Evolutionary conservation across 2,329 filamentous ascomycete genomes (phyloP), one percentile per base, ranked within the genome.

Genomic region (Hymenoscyphus fructigenus): DNA sequence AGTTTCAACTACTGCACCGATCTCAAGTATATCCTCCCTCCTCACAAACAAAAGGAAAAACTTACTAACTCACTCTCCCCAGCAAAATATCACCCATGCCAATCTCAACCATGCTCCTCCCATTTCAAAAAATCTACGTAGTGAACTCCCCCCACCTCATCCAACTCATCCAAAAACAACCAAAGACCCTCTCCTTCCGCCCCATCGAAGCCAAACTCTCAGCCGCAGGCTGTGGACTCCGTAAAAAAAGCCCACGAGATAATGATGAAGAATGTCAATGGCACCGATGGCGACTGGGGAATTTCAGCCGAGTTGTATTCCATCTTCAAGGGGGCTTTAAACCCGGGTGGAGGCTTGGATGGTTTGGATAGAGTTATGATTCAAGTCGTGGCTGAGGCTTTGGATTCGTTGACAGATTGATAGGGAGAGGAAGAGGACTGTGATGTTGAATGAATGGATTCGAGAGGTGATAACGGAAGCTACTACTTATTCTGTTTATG

Each of bases 111-210:
- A 66, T 83, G 28, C 65, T 74, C 2, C 70, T 82, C 41, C 78
- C 78, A 0, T 78, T 78, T 3, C 72, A 76, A 38, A 78, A 78
- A 59, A 72, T 81, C 59, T 82, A 82, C 59, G 72, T 82, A 9
- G 75, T 80, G 17, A 77, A 77, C 14, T 73, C 72, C 1, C 72
- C 76, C 0, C 64, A 75, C 0, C 69, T 82, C 20, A 76, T 82
- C 32, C 73, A 76, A 15, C 63, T 57, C 0, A 74, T 79, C 3
- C 79, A 82, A 65, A 77, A 75, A 55, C 77, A 79, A 64, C 71
- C 71, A 61, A 78, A 76, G 60, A 68, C 65, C 1, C 65, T 78
- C 5, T 76, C 76, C 3, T 59, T 44, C 5, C 5, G 17, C 3
- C 57, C 32, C 5, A 20, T 60, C 23, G 20, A 44, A 23, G n/a